Evolutionary conservation across 495 filamentous ascomycete species (phyloP), one percentile per base, ranked within the genome.

Genomic region (Hypoxylon perforatum): DNA sequence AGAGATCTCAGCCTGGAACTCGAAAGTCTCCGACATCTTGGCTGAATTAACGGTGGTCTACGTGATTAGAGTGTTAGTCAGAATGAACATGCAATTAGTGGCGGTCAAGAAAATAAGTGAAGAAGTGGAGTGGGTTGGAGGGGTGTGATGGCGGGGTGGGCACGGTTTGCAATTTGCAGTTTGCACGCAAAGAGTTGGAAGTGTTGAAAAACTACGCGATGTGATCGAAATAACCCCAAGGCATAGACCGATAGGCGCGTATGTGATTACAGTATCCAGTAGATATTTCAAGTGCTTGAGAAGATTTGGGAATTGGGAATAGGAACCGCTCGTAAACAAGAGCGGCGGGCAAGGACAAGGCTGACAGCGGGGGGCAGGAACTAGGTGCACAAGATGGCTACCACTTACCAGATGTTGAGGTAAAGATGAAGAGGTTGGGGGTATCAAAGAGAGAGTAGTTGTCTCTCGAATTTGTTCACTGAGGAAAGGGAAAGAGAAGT

Each of bases 1-100:
- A 89, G 93, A 97, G 81, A 98, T 98, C 90, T 97, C 94, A 90
- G 94, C 94, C 89, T 99, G 95, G 86, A 99, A 99, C 89, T 97
- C 93, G 85, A 97, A 97, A 61, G 92, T 96, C 85, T 97, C 91
- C 77, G 93, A 80, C 93, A 96, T 95, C 77, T 78, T 92, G 83
- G 51, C 8, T 38, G 18, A 39, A n/a, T 38, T 12, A 18, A n/a
- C 7, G 12, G 21, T 48, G 38, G 14, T 68, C 58, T 68, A 15
- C 14, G 49, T 19, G 35, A 45, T 39, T 41, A 15, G 12, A 17
- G 7, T 23, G 59, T 68, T 50, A 68, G 65, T 11, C 22, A 23
- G 44, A 46, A 10, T 46, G 2, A 46, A 11, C 7, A 10, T 17
- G 11, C 15, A 9, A 6, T 4, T 3, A 19, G 4, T n/a, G 25